These are phyloP conservation scores for Polytrichum formosum DNA, from an alignment of 225 moss, liverwort and hornwort genomes.

Conservation along the genomic window DNA sequence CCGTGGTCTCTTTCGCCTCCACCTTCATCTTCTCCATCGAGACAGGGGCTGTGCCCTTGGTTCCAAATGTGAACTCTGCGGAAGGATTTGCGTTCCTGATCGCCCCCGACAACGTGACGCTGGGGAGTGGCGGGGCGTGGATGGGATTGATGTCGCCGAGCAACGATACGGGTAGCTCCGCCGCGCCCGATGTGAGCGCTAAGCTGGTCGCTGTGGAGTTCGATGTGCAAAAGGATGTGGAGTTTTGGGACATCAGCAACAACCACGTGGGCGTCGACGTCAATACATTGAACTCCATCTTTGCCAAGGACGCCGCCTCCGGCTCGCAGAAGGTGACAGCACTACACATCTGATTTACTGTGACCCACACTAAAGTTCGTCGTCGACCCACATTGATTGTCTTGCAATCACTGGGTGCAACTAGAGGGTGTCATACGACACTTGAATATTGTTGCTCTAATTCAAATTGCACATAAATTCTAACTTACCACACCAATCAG, in stretches of 20 bases:
- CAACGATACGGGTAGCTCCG: neutral
- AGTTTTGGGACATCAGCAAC: slow-evolving; percentile 26
- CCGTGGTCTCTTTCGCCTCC: slow-evolving; percentile 14
- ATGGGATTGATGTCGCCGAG: slow-evolving; percentile 13
- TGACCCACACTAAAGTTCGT: too few species aligned
- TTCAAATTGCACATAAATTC: too few species aligned
- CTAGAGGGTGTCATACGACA: too few species aligned
- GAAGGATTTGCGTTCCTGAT: slow-evolving; percentile 23
- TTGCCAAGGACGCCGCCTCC: slow-evolving; percentile 11
- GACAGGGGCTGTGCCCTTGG: neutral
- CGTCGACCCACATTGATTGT: too few species aligned
- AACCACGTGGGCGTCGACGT: slow-evolving; percentile 16
- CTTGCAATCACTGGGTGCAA: too few species aligned
- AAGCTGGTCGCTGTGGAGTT: slow-evolving; percentile 19
- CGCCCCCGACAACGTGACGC: slow-evolving; percentile 13
- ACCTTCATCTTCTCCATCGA: slow-evolving; percentile 27
- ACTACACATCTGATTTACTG: too few species aligned
- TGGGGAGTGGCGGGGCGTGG: slow-evolving; percentile 20
- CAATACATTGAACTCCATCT: slow-evolving; percentile 16
- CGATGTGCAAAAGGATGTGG: slow-evolving; percentile 17
- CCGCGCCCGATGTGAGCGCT: slow-evolving; percentile 3
- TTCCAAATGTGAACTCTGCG: neutral
- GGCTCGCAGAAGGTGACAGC: too few species aligned
- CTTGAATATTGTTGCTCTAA: too few species aligned
- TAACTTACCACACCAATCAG: too few species aligned